A percentile compares a stretch with the other conserved stretches of the same genome.
Conservation (phyloP, 176 grass and related monocot species). For the Cenchrus purpureus region DNA sequence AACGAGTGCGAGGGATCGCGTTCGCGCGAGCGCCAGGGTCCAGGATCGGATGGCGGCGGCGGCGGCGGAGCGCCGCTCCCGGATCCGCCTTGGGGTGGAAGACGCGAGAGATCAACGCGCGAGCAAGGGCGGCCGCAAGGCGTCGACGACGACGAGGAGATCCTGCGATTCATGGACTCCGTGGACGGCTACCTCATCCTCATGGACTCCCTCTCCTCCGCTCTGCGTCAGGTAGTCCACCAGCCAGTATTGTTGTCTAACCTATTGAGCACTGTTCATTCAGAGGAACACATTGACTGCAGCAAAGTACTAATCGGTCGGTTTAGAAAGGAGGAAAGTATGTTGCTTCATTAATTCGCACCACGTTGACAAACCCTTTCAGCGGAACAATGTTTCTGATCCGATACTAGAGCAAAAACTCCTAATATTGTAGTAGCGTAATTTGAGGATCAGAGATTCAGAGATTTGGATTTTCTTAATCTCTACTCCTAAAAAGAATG, state of each 20-base stretch:
- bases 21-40: too few relatives aligned
- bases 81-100: neutral
- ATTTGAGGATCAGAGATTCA: neutral
- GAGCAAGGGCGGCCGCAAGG: neutral
- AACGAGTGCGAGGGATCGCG: too few relatives aligned
- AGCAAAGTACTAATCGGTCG: neutral
- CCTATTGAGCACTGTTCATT: neutral
- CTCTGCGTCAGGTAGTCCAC: slow-evolving; percentile 50
- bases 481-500: too few relatives aligned
- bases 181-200: slow-evolving; percentile 52
- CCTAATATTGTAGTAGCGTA: neutral
- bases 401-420: neutral
- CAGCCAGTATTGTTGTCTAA: neutral
- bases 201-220: slow-evolving; percentile 54
- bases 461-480: neutral
- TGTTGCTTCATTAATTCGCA: neutral
- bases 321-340: neutral
- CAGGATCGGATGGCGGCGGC: slow-evolving; percentile 2
- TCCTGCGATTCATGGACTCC: slow-evolving; percentile 61
- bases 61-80: slow-evolving; percentile 3
- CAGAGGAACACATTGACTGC: neutral
- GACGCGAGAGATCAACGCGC: neutral
- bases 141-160: slow-evolving; percentile 41
- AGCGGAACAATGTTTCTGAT: neutral
- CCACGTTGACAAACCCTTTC: neutral